These are phyloP conservation scores for Zygotorulaspora mrakii DNA, from an alignment of 1,139 yeast genomes.

Conservation along the genomic window DNA sequence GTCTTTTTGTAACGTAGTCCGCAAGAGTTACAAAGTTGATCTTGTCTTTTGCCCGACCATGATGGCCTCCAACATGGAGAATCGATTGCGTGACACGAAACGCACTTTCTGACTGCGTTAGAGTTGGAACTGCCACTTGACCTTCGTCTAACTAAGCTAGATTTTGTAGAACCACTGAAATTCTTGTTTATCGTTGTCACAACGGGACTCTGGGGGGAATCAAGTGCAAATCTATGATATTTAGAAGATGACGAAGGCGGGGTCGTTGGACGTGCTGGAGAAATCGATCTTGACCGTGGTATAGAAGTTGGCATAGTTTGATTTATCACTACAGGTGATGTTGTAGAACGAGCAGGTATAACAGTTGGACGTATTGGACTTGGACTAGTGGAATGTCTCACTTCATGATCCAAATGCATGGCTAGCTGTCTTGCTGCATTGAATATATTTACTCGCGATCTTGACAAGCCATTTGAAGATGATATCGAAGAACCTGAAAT, in stretches of 20 bases:
- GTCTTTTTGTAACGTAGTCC: slow-evolving; percentile 94
- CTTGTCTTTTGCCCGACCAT: slow-evolving; percentile 77
- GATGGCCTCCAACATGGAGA: slow-evolving; percentile 99
- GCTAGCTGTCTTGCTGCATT: slow-evolving; percentile 15
- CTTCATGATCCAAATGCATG: slow-evolving; percentile 9
- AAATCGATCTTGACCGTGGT: slow-evolving; percentile 24
- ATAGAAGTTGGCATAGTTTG: slow-evolving; percentile 7
- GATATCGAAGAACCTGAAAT: slow-evolving; percentile 7
- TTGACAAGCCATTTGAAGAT: background rate
- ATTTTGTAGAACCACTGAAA: slow-evolving; percentile 10
- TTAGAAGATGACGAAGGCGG: slow-evolving; percentile 21
- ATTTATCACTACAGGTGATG: slow-evolving; percentile 5
- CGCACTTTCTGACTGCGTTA: slow-evolving; percentile 52
- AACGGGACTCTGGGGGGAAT: slow-evolving; percentile 16
- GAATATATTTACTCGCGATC: slow-evolving; percentile 8
- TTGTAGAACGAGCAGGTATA: background rate
- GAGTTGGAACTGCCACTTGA: slow-evolving; percentile 22
- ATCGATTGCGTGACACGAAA: slow-evolving; percentile 86
- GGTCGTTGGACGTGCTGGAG: slow-evolving; percentile 25
- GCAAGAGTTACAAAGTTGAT: slow-evolving; percentile 94
- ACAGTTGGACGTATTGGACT: slow-evolving; percentile 10
- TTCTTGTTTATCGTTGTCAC: slow-evolving; percentile 10
- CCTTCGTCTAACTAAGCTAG: slow-evolving; percentile 17
- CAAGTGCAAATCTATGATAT: slow-evolving; percentile 23
- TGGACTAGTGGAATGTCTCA: slow-evolving; percentile 3